Evolutionary conservation across 2,329 filamentous ascomycete species (phyloP), one percentile per base, ranked within the genome.

Genomic region (Microsporum ferrugineum): DNA sequence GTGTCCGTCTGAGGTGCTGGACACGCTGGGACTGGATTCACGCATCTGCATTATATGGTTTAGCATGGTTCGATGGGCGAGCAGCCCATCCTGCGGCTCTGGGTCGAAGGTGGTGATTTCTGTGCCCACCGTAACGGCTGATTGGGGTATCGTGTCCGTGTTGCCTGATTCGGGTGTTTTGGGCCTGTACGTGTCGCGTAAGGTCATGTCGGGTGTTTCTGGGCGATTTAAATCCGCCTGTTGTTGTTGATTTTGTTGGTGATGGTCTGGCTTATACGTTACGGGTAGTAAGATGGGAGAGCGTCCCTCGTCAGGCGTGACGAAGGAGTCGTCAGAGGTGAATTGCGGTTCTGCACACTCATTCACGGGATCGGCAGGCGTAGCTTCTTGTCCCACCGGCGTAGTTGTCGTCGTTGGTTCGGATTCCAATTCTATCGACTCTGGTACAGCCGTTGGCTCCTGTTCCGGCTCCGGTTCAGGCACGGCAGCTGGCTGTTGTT

Each of bases 41-140:
- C 79, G 76, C 65, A 80, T 75, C 53, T 74, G 72, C 74, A 77
- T 77, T 33, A 80, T 78, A 47, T 80, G 77, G 59, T 70, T 76
- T 23, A 80, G 67, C 5, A 81, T 67, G n/a, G 76, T 76, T 41
- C 73, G 71, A 58, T 77, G 72, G 14, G 71, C 68, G 33, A 70
- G 67, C 23, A 64, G 60, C n/a, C 84, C 82, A 1, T 80, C 82
- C 69, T 90, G 87, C 27, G 84, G 80, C 66, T 90, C 87, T n/a
- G 79, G 80, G 65, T 91, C 88, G 66, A 90, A 88, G 34, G 72
- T 70, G 3, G 77, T 79, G 39, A 72, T 72, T 67, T 88, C 85
- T 0, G 87, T 89, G 5, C 80, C 80, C 47, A 79, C 79, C n/a
- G 84, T 86, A 4, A 83, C 69, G 2, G 85, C 82, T 14, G 86